Conservation (phyloP, 202 grass and related monocot genomes). For the Panicum virgatum region DNA sequence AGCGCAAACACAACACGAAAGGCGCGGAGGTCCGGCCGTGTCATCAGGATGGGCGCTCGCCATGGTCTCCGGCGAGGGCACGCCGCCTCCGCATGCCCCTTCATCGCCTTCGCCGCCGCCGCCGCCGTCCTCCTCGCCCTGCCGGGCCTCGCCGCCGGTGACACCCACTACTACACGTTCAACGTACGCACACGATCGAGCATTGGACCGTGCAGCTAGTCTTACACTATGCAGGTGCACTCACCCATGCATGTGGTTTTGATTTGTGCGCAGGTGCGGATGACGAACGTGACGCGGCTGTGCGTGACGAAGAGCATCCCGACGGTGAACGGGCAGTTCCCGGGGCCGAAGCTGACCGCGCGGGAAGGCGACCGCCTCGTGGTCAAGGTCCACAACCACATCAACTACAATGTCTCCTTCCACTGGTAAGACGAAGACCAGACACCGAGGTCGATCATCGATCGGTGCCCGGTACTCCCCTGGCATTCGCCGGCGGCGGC, state of each 20-base stretch:
- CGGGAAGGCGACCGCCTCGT: constrained; percentile 71
- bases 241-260: background rate
- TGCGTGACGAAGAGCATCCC: constrained; percentile 79
- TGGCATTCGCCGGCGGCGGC: background rate
- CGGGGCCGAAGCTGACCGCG: constrained; percentile 63
- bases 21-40: background rate
- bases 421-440: constrained; percentile 67
- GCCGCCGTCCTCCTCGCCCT: constrained; percentile 35
- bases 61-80: constrained; percentile 6
- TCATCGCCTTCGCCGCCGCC: background rate
- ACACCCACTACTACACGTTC: constrained; percentile 53
- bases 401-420: constrained; percentile 67
- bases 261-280: constrained; percentile 40
- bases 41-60: background rate
- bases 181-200: constrained; percentile 5
- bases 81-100: constrained; percentile 19
- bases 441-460: background rate
- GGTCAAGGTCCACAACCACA: constrained; percentile 72
- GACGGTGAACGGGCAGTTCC: constrained; percentile 79
- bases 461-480: no score
- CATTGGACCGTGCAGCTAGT: background rate
- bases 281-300: constrained; percentile 69
- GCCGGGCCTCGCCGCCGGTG: constrained; percentile 29
- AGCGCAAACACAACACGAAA: constrained; percentile 22
- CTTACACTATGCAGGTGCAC: background rate